A percentile compares a stretch with the other conserved stretches of the same genome.
Conservation (phyloP, 495 filamentous ascomycete genomes). For the Penicillium steckii region DNA sequence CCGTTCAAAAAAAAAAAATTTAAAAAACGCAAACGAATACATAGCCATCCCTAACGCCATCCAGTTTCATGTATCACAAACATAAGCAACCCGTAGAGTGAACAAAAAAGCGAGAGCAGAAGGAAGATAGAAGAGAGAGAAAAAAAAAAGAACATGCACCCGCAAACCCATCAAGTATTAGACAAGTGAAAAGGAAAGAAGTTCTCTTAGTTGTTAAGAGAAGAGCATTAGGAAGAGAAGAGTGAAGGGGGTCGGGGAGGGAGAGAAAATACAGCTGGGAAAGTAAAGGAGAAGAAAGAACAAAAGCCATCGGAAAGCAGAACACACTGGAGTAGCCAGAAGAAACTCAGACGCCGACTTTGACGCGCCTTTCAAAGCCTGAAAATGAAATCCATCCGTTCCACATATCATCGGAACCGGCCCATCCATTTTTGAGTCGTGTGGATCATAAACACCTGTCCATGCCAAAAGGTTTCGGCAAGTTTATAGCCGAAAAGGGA, state of each 20-base stretch:
- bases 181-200: slow-evolving; percentile 26
- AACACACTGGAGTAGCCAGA: slow-evolving; percentile 26
- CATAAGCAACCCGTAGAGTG: slow-evolving; percentile 25
- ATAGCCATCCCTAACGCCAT: slow-evolving; percentile 28
- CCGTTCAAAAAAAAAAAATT: slow-evolving; percentile 22
- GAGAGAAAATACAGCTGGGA: slow-evolving; percentile 20
- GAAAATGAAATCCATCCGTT: slow-evolving; percentile 28
- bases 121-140: neutral
- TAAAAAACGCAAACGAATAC: slow-evolving; percentile 21
- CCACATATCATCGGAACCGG: slow-evolving; percentile 30
- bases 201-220: slow-evolving; percentile 9
- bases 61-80: slow-evolving; percentile 28
- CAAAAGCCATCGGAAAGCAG: slow-evolving; percentile 27
- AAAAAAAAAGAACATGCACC: slow-evolving; percentile 23
- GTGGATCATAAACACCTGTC: slow-evolving; percentile 47
- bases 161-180: slow-evolving; percentile 28
- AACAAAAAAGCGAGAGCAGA: neutral
- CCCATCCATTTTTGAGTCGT: slow-evolving; percentile 41
- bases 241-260: neutral
- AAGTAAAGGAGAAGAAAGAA: slow-evolving; percentile 9
- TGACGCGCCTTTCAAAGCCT: slow-evolving; percentile 31
- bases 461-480: slow-evolving; percentile 36
- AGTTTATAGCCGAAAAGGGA: slow-evolving; percentile 23
- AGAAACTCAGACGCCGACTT: slow-evolving; percentile 34
- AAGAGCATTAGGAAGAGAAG: slow-evolving; percentile 12